Evolutionary conservation across 495 filamentous ascomycete genomes (phyloP).

Genomic region (Hypoxylon crocopeplum): DNA sequence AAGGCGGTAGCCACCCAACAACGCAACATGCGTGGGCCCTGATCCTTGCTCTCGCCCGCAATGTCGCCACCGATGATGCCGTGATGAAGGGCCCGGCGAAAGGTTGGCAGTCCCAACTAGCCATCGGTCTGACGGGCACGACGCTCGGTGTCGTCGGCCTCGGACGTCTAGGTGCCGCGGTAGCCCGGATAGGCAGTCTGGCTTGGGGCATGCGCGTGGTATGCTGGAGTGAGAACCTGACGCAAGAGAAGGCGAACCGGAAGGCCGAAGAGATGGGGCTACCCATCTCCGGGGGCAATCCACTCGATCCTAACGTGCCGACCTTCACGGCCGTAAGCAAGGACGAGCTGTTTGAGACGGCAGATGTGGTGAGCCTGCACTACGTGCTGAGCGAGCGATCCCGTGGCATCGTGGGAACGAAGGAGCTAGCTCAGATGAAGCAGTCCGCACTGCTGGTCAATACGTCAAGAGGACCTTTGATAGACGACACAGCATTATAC

Average conservation of each 20-base stretch:
- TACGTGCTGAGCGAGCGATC: constrained; percentile 67
- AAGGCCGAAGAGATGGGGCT: constrained; percentile 60
- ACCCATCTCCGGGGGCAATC: constrained; percentile 48
- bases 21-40: constrained; percentile 72
- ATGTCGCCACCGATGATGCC: constrained; percentile 65
- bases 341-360: constrained; percentile 61
- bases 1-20: constrained; percentile 58
- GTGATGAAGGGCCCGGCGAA: constrained; percentile 54
- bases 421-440: constrained; percentile 67
- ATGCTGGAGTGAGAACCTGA: constrained; percentile 71
- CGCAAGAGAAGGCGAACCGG: constrained; percentile 67
- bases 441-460: constrained; percentile 66
- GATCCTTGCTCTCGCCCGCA: constrained; percentile 63
- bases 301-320: constrained; percentile 31
- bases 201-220: constrained; percentile 71
- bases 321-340: constrained; percentile 59
- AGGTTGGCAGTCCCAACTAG: constrained; percentile 65
- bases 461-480: constrained; percentile 68
- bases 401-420: constrained; percentile 59
- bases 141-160: constrained; percentile 67
- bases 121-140: constrained; percentile 62
- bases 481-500: constrained; percentile 65
- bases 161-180: constrained; percentile 65
- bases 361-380: constrained; percentile 74
- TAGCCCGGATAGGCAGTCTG: constrained; percentile 64